Evolutionary conservation across 129 eudicot genomes (phyloP).

Genomic region (Flaveria sonorensis): DNA sequence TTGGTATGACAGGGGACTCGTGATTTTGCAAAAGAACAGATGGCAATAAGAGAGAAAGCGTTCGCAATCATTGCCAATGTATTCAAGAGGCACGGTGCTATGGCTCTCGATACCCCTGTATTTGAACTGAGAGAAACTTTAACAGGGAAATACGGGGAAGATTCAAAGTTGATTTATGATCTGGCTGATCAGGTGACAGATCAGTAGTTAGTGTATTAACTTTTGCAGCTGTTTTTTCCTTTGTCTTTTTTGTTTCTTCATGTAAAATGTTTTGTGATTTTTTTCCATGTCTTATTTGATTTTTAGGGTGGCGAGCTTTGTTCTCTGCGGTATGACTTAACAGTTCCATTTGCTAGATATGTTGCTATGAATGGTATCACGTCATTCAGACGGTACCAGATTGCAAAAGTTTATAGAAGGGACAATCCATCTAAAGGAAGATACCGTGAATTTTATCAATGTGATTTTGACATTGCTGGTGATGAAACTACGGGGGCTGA

Average conservation of each 20-base stretch:
- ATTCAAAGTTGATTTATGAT: slow-evolving; percentile 91
- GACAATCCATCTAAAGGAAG: slow-evolving; percentile 97
- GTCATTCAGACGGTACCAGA: slow-evolving; percentile 84
- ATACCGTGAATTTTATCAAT: slow-evolving; percentile 95
- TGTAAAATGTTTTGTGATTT: slow-evolving; percentile 6
- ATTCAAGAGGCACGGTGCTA: slow-evolving; percentile 89
- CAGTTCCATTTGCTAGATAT: slow-evolving; percentile 93
- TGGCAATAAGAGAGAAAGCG: slow-evolving; percentile 87
- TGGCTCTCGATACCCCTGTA: slow-evolving; percentile 92
- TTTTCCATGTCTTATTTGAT: slow-evolving; percentile 1
- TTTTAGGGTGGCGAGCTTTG: slow-evolving; percentile 98
- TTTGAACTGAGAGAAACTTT: slow-evolving; percentile 93
- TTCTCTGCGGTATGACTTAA: slow-evolving; percentile 89
- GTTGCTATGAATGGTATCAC: slow-evolving; percentile 91
- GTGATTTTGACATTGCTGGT: slow-evolving; percentile 97
- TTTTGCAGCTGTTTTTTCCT: not conserved
- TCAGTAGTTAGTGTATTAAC: not conserved
- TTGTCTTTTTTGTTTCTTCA: not conserved
- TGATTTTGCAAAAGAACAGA: slow-evolving; percentile 93
- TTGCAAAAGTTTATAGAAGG: slow-evolving; percentile 89
- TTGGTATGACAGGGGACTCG: slow-evolving; percentile 73
- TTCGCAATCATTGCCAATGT: slow-evolving; percentile 63
- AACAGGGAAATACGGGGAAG: slow-evolving; percentile 95
- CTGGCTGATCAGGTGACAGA: slow-evolving; percentile 83
- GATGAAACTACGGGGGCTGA: slow-evolving; percentile 75